Conservation (phyloP, 2,329 filamentous ascomycete species). For the Neopestalotiopsis sp. region DNA sequence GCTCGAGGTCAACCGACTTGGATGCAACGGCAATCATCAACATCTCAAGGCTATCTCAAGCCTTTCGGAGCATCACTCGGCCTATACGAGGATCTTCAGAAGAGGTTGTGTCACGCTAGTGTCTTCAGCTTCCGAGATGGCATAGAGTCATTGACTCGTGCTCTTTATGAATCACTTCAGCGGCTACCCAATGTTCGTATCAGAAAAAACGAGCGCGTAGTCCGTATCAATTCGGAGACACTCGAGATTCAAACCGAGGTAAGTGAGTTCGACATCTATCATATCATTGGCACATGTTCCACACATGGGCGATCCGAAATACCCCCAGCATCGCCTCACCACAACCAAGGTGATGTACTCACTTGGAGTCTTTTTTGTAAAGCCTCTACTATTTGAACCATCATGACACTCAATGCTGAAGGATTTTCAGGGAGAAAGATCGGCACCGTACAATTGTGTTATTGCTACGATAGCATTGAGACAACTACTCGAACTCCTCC, state of each 20-base stretch:
- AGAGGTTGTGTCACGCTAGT: background rate
- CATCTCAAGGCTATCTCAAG: background rate
- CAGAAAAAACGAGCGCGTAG: background rate
- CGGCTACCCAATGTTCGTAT: background rate
- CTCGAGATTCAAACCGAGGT: background rate
- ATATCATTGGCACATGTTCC: no score
- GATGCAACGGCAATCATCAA: background rate
- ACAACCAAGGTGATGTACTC: background rate
- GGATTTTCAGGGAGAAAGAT: background rate
- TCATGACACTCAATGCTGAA: background rate
- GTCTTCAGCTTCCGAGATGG: conserved; percentile 8
- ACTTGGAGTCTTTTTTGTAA: background rate
- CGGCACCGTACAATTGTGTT: conserved; percentile 3
- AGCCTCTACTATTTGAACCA: background rate
- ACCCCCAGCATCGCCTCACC: no score
- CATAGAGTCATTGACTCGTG: background rate
- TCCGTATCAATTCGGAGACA: background rate
- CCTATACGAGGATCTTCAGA: background rate
- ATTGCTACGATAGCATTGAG: conserved; percentile 16
- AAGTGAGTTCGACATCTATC: background rate
- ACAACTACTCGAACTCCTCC: conserved; percentile 9
- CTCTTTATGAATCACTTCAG: background rate
- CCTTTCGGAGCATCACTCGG: background rate
- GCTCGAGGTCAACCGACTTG: background rate
- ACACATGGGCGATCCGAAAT: no score